Conservation (phyloP, 1,284 basidiomycete species). For the Ceratobasidium sp. region DNA sequence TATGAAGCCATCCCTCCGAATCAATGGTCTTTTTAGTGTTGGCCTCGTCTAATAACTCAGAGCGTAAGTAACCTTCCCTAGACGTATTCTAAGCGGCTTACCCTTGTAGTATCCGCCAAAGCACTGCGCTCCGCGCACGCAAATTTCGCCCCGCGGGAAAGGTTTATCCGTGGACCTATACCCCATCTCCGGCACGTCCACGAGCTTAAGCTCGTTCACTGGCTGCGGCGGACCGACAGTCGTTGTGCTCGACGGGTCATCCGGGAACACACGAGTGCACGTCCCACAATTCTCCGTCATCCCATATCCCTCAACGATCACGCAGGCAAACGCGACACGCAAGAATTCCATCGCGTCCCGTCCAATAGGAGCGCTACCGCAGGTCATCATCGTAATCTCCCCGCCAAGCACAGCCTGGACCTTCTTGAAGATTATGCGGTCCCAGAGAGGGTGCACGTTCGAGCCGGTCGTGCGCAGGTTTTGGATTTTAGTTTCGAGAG, state of each 20-base stretch:
- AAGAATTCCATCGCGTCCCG: constrained; percentile 86
- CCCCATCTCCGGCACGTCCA: constrained; percentile 90
- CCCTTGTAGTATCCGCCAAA: constrained; percentile 82
- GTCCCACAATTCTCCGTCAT: constrained; percentile 83
- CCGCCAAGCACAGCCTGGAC: constrained; percentile 87
- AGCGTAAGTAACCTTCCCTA: constrained; percentile 22
- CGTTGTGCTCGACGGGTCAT: constrained; percentile 76
- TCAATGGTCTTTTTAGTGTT: constrained; percentile 68
- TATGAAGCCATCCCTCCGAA: constrained; percentile 88
- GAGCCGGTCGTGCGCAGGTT: constrained; percentile 80
- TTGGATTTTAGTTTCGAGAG: constrained; percentile 83
- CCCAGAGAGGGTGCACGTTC: constrained; percentile 86
- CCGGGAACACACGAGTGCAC: constrained; percentile 62
- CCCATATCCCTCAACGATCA: constrained; percentile 87
- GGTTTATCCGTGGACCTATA: constrained; percentile 93
- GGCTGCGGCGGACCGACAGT: constrained; percentile 84
- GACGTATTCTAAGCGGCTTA: constrained; percentile 52
- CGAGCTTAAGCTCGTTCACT: constrained; percentile 83
- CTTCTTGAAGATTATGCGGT: constrained; percentile 93
- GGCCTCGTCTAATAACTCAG: constrained; percentile 60
- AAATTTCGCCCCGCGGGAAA: constrained; percentile 91
- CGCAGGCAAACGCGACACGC: constrained; percentile 79
- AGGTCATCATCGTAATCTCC: constrained; percentile 72
- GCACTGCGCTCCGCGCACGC: constrained; percentile 76
- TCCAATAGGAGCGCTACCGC: constrained; percentile 87